Base-by-base conservation (phyloP, 306 rosid species). In the Cicer cuneatum region DNA sequence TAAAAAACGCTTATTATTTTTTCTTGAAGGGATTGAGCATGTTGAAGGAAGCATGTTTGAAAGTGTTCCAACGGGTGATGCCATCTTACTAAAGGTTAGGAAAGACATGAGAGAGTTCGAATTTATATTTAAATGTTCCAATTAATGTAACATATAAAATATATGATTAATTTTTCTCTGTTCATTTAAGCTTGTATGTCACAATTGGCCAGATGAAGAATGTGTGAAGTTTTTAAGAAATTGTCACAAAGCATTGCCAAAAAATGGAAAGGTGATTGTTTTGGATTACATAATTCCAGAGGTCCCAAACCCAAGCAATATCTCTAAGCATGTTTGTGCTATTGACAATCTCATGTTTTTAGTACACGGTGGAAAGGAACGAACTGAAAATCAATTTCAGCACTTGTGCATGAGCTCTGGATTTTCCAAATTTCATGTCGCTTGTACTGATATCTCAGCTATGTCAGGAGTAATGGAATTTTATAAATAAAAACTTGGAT, bases 31-130 rank as follows among this genome's bases (percentile, higher is more conserved):
- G 19, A 76, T 76, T 9, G 14, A 66, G 15, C 80, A 76, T 15
- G 39, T 76, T 40, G 67, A 16, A 66, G 80, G 73, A 66, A 13
- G 15, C 18, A 76, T 76, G 80, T 75, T 75, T 43, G 80, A 53
- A 75, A 29, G 67, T 33, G 67, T 76, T 54, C 80, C 73, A 76
- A 29, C 6, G 0, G 67, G 80, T 66, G 80, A 76, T 76, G 80
- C 74, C 37, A 66, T 76, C 38, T 21, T 76, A 8, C 65, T 76
- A 2, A 54, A 76, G 73, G 73, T 66, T 10, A 14, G 67, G 16
- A 61, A 61, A 18, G 16, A 53, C 8, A 42, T 65, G 19, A 15
- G 35, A 37, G 37, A 51, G 24, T 12, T 69, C 18, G 16, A 0
- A 8, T 48, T 65, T 41, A 65, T 18, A 41, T 38, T 52, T 14